Percentiles rank a stretch among this genome's conserved stretches.
Evolutionary conservation across 164 flowering plant genomes (phyloP).

Genomic region (Brasenia schreberi): DNA sequence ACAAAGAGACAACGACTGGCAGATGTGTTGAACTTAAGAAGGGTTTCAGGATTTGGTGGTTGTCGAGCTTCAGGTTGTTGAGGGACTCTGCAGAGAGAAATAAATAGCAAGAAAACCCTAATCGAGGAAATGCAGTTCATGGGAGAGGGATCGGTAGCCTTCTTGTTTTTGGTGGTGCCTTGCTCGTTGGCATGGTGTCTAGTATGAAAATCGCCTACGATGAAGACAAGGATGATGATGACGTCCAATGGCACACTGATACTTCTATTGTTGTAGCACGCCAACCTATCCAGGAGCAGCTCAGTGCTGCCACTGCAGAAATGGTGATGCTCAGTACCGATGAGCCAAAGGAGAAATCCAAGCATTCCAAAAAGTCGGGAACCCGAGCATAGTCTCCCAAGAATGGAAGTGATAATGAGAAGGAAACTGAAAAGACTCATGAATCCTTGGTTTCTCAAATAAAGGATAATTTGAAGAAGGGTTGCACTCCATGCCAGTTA

Average conservation of each 20-base stretch:
- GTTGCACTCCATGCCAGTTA: constrained; percentile 25
- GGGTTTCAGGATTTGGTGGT: too few relatives aligned
- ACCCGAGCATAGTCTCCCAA: constrained; percentile 3
- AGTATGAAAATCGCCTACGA: neutral
- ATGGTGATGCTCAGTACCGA: constrained; percentile 58
- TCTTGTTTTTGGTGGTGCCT: too few relatives aligned
- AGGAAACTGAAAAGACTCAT: neutral
- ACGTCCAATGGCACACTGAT: constrained; percentile 70
- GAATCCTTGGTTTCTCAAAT: constrained; percentile 24
- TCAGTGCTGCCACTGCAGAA: constrained; percentile 60
- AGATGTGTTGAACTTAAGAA: too few relatives aligned
- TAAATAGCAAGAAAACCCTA: too few relatives aligned
- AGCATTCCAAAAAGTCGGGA: constrained; percentile 2
- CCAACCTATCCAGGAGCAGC: constrained; percentile 56
- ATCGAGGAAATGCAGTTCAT: too few relatives aligned
- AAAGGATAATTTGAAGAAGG: constrained; percentile 28
- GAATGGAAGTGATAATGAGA: constrained; percentile 1
- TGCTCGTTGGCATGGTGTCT: too few relatives aligned
- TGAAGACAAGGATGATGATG: constrained; percentile 29
- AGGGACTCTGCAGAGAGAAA: too few relatives aligned
- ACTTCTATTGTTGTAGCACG: constrained; percentile 60
- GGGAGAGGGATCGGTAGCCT: too few relatives aligned
- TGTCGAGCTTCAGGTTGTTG: too few relatives aligned
- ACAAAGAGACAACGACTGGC: too few relatives aligned
- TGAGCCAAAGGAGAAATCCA: constrained; percentile 23